phyloP scores from a whole-genome alignment of 148 eudicot genomes.

The Tetragonia tetragonoides region DNA sequence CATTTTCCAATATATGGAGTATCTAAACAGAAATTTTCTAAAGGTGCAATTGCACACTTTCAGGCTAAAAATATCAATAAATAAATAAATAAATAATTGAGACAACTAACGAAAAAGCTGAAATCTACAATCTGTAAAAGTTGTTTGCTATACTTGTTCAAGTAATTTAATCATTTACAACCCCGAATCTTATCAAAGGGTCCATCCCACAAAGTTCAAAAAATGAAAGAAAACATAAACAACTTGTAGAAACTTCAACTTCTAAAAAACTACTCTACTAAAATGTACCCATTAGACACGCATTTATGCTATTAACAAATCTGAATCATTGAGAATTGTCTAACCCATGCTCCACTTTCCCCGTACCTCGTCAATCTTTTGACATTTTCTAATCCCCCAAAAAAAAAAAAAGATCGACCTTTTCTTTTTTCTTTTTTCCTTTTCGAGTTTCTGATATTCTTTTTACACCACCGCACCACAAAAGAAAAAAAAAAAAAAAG shows the following conservation, averaged over 20 bases:
- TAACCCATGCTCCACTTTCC: not conserved
- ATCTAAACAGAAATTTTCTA: too few species aligned
- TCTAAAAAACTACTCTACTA: constrained; percentile 1
- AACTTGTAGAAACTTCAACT: not conserved
- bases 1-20: too few species aligned
- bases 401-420: not conserved
- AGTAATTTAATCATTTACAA: constrained; percentile 23
- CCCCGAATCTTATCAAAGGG: constrained; percentile 7
- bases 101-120: too few species aligned
- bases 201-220: constrained; percentile 5
- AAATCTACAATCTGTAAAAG: not conserved
- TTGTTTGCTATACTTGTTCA: constrained; percentile 3
- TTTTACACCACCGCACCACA: not conserved
- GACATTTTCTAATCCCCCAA: constrained; percentile 18
- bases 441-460: not conserved
- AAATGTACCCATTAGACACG: not conserved
- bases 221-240: not conserved
- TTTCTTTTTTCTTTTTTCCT: not conserved
- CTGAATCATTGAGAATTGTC: constrained; percentile 13
- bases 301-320: constrained; percentile 4
- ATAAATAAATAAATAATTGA: too few species aligned
- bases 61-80: not conserved
- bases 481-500: not conserved
- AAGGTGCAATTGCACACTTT: not conserved
- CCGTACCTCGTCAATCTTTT: not conserved